Base-by-base conservation (phyloP, 139 green algal genomes). In the Raphidocelis subcapitata region DNA sequence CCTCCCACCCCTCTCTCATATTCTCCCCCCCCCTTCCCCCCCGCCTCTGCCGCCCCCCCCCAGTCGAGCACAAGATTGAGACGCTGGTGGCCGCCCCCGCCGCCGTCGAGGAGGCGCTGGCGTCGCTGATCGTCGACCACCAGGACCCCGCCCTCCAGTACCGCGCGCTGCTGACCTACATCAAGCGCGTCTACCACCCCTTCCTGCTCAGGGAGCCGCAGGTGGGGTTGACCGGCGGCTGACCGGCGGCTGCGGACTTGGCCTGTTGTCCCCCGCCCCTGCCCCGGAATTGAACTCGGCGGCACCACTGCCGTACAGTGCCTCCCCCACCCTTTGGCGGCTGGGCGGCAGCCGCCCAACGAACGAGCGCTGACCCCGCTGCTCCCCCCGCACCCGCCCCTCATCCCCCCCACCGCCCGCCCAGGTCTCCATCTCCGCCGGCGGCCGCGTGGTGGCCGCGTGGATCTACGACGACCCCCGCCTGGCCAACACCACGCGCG, bases 21-120 rank as follows among this genome's bases (percentile, higher is more conserved):
- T n/a, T n/a, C n/a, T n/a, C n/a, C n/a, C n/a, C n/a, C n/a, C n/a
- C n/a, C n/a, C n/a, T n/a, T n/a, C n/a, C n/a, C n/a, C n/a, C n/a
- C n/a, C n/a, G n/a, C n/a, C n/a, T n/a, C n/a, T n/a, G n/a, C n/a
- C n/a, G n/a, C n/a, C 8, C 3, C 3, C 37, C 64, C n/a, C 33
- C 60, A 44, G 74, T 75, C 21, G 78, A 80, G 65, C 63, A 80
- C 35, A 88, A 90, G 72, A 85, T 96, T 71, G 80, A 88, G 55
- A 86, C 91, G 83, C 82, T 98, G 63, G 92, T 98, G 35, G 81
- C 90, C 31, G 91, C 94, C 10, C 92, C 87, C 1, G 92, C 94
- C 10, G 92, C 95, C 0, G 90, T 99, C 26, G 95, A 99, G 72
- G 95, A 99, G 35, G 92, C 93, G 0, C 84, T 99, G 33, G 92